Percentiles rank a stretch among this genome's conserved stretches.
Evolutionary conservation across 495 filamentous ascomycete genomes (phyloP).

Genomic region (Penicillium crystallinum): DNA sequence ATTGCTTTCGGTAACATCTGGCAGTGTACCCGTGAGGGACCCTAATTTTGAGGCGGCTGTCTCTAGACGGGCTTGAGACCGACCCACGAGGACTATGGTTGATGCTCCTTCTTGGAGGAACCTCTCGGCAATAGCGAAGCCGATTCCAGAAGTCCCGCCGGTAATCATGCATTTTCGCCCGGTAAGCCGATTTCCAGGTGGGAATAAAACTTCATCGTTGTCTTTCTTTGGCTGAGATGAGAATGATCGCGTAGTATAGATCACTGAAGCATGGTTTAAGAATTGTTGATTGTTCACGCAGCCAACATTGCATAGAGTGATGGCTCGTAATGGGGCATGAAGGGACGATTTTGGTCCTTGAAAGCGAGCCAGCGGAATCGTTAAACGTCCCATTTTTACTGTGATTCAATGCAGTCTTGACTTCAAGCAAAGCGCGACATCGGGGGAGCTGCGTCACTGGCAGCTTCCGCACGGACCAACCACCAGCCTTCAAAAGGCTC

Average conservation of each 20-base stretch:
- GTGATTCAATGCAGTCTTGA: background rate
- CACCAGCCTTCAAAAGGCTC: background rate
- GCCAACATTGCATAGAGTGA: background rate
- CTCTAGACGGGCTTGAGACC: constrained; percentile 37
- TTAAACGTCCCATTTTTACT: background rate
- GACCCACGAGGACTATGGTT: constrained; percentile 51
- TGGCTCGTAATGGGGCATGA: background rate
- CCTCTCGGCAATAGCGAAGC: constrained; percentile 59
- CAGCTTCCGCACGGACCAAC: constrained; percentile 27
- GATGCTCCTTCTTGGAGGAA: constrained; percentile 60
- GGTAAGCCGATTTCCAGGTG: constrained; percentile 25
- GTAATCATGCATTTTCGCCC: constrained; percentile 54
- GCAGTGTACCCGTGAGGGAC: background rate
- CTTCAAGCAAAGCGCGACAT: background rate
- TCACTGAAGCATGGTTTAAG: background rate
- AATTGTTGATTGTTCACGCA: background rate
- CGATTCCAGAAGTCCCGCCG: constrained; percentile 60
- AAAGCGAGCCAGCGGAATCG: background rate
- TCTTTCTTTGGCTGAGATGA: constrained; percentile 4
- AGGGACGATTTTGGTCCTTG: background rate
- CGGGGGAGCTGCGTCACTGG: background rate
- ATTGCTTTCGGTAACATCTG: background rate
- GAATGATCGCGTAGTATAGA: constrained; percentile 7
- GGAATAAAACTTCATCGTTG: background rate
- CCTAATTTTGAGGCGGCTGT: constrained; percentile 24